Conservation (phyloP, 148 eudicot species). For the Simmondsia chinensis region DNA sequence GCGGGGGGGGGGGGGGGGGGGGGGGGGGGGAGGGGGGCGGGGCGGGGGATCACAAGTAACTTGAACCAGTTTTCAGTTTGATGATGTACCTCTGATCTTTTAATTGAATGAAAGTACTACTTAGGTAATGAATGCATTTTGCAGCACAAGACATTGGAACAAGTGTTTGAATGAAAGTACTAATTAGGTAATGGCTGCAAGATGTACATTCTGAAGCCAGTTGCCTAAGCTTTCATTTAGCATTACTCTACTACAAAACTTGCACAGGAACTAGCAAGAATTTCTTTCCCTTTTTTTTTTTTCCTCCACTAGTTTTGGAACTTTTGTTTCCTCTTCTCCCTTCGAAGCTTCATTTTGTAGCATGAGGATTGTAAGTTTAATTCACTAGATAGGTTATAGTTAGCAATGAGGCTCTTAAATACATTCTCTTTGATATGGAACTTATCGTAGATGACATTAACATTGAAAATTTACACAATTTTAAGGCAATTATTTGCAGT, state of each 20-base stretch:
- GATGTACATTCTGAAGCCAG: constrained; percentile 56
- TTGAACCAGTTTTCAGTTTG: neutral
- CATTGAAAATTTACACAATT: too few relatives aligned
- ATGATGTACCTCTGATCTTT: neutral
- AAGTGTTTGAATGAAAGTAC: constrained; percentile 28
- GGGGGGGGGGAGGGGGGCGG: constrained; percentile 44
- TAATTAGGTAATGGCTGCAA: constrained; percentile 37
- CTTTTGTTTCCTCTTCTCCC: too few relatives aligned
- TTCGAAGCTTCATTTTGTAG: too few relatives aligned
- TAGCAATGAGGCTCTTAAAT: too few relatives aligned
- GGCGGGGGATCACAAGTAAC: neutral
- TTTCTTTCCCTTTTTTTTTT: too few relatives aligned
- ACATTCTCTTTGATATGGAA: too few relatives aligned
- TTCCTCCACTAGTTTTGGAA: too few relatives aligned
- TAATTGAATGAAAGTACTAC: neutral
- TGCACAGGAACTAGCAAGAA: too few relatives aligned
- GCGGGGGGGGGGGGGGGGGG: constrained; percentile 37
- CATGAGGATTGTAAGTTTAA: too few relatives aligned
- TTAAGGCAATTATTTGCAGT: neutral
- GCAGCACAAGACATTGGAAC: constrained; percentile 51
- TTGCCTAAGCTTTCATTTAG: constrained; percentile 21
- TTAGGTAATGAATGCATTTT: neutral
- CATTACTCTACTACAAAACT: too few relatives aligned
- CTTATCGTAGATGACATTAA: too few relatives aligned
- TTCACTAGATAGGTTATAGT: too few relatives aligned